phyloP scores from a whole-genome alignment of 2,329 filamentous ascomycete genomes.

The Cladosporium sphaerospermum region DNA sequence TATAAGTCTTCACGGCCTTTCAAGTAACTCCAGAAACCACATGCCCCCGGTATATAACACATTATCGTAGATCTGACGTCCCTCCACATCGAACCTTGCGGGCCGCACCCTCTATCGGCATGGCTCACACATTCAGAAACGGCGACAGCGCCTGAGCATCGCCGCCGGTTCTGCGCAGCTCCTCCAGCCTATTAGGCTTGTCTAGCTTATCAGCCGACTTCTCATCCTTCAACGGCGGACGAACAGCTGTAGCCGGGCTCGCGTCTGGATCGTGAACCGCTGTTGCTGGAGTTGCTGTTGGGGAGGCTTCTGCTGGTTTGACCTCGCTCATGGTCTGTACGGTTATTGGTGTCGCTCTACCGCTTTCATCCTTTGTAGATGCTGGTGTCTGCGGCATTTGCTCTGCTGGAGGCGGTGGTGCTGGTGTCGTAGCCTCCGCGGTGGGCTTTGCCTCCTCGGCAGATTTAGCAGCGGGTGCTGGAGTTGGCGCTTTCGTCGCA shows the following conservation, averaged over 20 bases:
- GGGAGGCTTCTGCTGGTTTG: background rate
- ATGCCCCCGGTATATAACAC: too few relatives aligned
- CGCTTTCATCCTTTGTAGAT: background rate
- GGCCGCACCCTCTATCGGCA: too few relatives aligned
- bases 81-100: too few relatives aligned
- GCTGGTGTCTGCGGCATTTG: background rate
- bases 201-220: background rate
- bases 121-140: background rate
- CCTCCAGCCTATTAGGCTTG: background rate
- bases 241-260: constrained; percentile 9
- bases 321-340: background rate
- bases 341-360: background rate
- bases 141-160: background rate
- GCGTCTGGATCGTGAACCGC: constrained; percentile 4
- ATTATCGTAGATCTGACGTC: too few relatives aligned
- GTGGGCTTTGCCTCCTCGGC: background rate
- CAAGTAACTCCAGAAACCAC: too few relatives aligned
- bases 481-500: constrained; percentile 15
- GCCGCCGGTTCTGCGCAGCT: constrained; percentile 1
- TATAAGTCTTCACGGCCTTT: too few relatives aligned
- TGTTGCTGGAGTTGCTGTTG: background rate
- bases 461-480: background rate
- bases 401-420: background rate
- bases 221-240: background rate
- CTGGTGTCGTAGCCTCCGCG: background rate